Conservation (phyloP, 2,329 filamentous ascomycete species). For the Ceratocystis smalleyi region DNA sequence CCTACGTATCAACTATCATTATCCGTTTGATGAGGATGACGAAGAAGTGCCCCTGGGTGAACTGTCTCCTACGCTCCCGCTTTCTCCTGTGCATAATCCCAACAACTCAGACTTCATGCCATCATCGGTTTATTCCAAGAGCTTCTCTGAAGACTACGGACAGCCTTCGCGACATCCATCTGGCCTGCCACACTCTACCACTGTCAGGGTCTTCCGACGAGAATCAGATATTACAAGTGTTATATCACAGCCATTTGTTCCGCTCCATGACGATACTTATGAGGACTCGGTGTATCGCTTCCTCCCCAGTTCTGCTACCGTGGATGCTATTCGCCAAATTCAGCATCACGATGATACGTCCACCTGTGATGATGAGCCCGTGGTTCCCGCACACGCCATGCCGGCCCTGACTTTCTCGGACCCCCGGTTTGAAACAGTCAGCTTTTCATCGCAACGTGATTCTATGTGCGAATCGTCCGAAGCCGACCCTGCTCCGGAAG, state of each 20-base stretch:
- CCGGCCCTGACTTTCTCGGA: conserved; percentile 3
- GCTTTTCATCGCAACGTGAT: conserved; percentile 24
- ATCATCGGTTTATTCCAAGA: conserved; percentile 19
- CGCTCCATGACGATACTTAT: conserved; percentile 13
- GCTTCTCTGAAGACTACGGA: conserved; percentile 28
- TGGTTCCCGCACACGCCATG: conserved; percentile 20
- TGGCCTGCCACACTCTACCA: conserved; percentile 11
- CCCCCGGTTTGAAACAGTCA: not conserved
- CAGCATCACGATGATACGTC: conserved; percentile 22
- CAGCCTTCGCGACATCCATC: not conserved
- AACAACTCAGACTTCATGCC: conserved; percentile 1
- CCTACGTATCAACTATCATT: conserved; percentile 15
- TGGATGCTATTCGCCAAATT: conserved; percentile 20
- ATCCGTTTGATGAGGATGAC: conserved; percentile 15
- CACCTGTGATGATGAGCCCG: conserved; percentile 22
- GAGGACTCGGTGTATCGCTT: conserved; percentile 29
- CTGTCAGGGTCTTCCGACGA: conserved; percentile 30
- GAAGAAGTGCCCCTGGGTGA: conserved; percentile 12
- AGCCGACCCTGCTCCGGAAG: conserved; percentile 21
- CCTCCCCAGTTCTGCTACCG: conserved; percentile 22
- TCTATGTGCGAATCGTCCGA: conserved; percentile 30
- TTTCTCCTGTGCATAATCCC: conserved; percentile 11
- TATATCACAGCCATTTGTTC: not conserved
- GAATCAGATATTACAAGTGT: conserved; percentile 24
- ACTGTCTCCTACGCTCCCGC: conserved; percentile 14